Evolutionary conservation across 1,284 basidiomycete genomes (phyloP).

Genomic region (Takashimella koratensis): DNA sequence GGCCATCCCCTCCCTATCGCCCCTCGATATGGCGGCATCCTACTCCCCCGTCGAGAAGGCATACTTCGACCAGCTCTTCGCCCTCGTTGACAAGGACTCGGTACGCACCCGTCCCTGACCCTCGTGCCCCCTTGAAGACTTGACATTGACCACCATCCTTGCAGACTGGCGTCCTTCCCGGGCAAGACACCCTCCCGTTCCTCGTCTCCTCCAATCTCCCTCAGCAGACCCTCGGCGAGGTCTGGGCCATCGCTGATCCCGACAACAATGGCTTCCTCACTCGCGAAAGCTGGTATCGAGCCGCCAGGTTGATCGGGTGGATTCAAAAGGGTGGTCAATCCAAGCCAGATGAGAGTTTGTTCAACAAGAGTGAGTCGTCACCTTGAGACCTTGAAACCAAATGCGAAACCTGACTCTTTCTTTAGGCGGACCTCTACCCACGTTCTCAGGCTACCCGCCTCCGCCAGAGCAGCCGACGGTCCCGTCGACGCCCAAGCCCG

Average conservation of each 20-base stretch:
- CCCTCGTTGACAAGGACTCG: conserved; percentile 40
- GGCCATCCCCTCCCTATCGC: background rate
- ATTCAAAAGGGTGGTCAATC: conserved; percentile 68
- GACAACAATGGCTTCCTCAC: conserved; percentile 90
- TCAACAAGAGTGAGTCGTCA: conserved; percentile 22
- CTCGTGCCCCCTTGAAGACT: background rate
- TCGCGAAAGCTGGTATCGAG: conserved; percentile 76
- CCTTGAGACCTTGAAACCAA: no score
- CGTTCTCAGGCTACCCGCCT: conserved; percentile 68
- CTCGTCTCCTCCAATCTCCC: conserved; percentile 74
- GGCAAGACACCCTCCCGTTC: conserved; percentile 75
- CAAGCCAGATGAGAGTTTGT: conserved; percentile 23
- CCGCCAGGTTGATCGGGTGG: conserved; percentile 85
- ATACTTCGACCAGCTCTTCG: conserved; percentile 47
- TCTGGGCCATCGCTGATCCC: conserved; percentile 90
- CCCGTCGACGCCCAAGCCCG: conserved; percentile 49
- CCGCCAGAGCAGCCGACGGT: conserved; percentile 28
- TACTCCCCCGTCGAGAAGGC: conserved; percentile 26
- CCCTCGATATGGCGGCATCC: background rate
- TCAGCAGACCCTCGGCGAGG: conserved; percentile 77
- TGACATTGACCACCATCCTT: background rate
- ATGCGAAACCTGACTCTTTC: no score
- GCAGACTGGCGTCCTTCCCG: conserved; percentile 72
- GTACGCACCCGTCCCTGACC: conserved; percentile 19
- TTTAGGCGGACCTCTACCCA: conserved; percentile 74